Evolutionary conservation across 495 filamentous ascomycete genomes (phyloP), one percentile per base, ranked within the genome.

Genomic region (Podospora australis): DNA sequence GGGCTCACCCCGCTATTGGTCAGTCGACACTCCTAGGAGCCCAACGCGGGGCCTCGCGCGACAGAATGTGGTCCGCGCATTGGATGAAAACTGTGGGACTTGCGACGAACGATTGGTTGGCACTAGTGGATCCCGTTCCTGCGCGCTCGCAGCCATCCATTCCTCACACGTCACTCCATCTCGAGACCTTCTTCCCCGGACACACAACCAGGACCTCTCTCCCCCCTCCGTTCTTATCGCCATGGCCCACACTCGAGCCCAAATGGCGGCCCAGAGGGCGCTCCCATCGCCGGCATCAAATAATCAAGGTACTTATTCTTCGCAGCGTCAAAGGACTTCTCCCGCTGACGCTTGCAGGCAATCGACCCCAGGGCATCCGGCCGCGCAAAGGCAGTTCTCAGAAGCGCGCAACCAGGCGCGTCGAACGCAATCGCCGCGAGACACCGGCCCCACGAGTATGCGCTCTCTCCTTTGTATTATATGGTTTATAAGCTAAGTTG

Each of bases 291-390:
- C 52, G 46, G 52, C 48, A 25, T 44, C 48, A 48, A 34, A 34
- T 50, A 1, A 47, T 55, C 53, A 39, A 55, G 53, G 47, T 50
- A 55, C 47, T 39, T 55, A 34, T 48, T 55, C 48, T 50, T 50
- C 23, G 53, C 48, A 50, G 48, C 48, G 48, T 39, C 53, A 47
- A 55, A 55, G 29, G 53, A 55, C 38, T 39, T 51, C 29, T 47
- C 29, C 41, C 48, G 44, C 53, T 55, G 43, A 55, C 38, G n/a
- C n/a, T n/a, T n/a, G n/a, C n/a, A n/a, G n/a, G n/a, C n/a, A n/a
- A n/a, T n/a, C n/a, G n/a, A n/a, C n/a, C n/a, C n/a, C n/a, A n/a
- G n/a, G n/a, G n/a, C n/a, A 49, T 35, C 39, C 47, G 7, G 47
- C 38, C 39, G 47, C 39, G 47, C 40, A 50, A 55, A 55, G 52